Evolutionary conservation across 1,284 basidiomycete genomes (phyloP), one percentile per base, ranked within the genome.

Genomic region (Cutaneotrichosporon sp.): DNA sequence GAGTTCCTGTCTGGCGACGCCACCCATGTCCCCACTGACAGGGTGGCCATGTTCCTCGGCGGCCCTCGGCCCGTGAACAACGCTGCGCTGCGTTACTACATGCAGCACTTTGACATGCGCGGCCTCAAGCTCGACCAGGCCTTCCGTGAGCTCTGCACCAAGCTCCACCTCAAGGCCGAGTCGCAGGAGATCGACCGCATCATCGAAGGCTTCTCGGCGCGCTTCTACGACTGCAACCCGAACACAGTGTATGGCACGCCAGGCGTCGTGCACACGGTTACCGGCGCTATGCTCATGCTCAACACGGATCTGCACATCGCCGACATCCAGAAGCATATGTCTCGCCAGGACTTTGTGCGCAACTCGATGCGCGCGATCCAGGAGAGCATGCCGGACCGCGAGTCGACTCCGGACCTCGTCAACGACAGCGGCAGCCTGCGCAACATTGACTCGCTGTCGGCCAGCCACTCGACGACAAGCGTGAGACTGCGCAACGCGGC

Each of bases 111-210:
- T 75, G 92, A 98, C 79, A 97, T 98, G 80, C 81, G 84, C 3
- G 85, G 84, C 6, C 76, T 94, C 66, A 84, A 92, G 60, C 82
- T 99, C 25, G 95, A 98, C 75, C 83, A 87, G 60, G 95, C 95
- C 2, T 97, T 99, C 80, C 85, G 92, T 61, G 86, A 87, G 33
- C 82, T 99, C 5, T 98, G 95, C 76, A 87, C 87, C 24, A 97
- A 95, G 76, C 84, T 99, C 4, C 97, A 87, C 77, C 84, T 99
- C 62, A 94, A 93, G 75, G 95, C 89, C 2, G 95, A 99, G 80
- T 97, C 95, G 0, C 97, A 99, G 75, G 95, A 98, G 80, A 89
- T 99, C 42, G 97, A 99, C 78, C 88, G 95, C 46, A 97, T 99
- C 69, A 83, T 99, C 20, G 91, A 91, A 67, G 89, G 89, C 64